phyloP scores from a whole-genome alignment of 176 grass and related monocot species.

The Saccharum spontaneum region DNA sequence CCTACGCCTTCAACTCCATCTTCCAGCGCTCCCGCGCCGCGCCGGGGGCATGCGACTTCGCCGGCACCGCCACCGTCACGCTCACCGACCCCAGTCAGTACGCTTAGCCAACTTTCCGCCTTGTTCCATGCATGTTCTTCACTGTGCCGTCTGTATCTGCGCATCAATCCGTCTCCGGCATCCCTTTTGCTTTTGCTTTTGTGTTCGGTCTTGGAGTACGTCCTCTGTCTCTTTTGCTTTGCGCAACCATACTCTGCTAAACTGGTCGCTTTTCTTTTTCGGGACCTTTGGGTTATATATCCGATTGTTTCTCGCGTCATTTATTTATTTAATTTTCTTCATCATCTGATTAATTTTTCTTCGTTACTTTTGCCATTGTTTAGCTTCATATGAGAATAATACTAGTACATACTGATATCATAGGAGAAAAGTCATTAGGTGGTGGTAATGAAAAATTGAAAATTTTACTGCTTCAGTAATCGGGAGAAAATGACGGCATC shows the following conservation, averaged over 20 bases:
- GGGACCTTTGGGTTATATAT: background rate
- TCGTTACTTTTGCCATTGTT: background rate
- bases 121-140: background rate
- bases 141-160: background rate
- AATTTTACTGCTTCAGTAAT: background rate
- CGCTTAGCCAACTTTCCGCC: background rate
- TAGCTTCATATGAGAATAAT: background rate
- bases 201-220: constrained; percentile 23
- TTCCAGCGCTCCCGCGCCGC: constrained; percentile 66
- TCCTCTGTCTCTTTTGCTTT: constrained; percentile 44
- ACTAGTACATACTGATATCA: background rate
- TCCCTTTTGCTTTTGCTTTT: constrained; percentile 45
- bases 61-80: constrained; percentile 80
- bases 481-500: background rate
- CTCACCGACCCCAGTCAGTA: constrained; percentile 68
- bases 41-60: constrained; percentile 69
- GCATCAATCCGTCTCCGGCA: background rate
- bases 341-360: background rate
- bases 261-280: constrained; percentile 11
- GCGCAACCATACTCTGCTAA: background rate
- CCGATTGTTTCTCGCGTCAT: background rate
- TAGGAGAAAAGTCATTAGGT: background rate
- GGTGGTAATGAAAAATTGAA: background rate
- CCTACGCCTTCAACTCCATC: constrained; percentile 83
- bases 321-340: background rate